phyloP scores from a whole-genome alignment of 1,284 basidiomycete genomes.

The Malassezia furfur region DNA sequence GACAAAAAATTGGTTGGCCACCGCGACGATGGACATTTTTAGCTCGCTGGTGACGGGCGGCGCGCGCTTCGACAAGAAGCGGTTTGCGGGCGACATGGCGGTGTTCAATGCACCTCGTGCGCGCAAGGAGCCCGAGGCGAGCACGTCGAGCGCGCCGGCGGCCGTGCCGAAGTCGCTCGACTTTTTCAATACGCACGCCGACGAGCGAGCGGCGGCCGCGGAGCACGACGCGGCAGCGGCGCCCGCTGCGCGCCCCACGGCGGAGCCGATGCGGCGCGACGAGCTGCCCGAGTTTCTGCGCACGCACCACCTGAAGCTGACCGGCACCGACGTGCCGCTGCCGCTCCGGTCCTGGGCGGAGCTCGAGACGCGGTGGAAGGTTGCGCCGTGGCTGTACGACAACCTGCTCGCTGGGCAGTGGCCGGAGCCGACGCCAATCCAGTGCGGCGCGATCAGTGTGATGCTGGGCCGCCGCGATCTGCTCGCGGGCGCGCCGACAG shows the following conservation, averaged over 20 bases:
- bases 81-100: constrained; percentile 63
- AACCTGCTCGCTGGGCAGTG: constrained; percentile 34
- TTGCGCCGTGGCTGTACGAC: constrained; percentile 25
- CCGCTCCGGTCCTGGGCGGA: constrained; percentile 45
- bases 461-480: constrained; percentile 41
- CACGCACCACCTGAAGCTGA: constrained; percentile 44
- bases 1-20: not conserved
- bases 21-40: constrained; percentile 45
- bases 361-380: constrained; percentile 28
- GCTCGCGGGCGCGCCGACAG: constrained; percentile 41
- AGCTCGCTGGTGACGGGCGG: constrained; percentile 34
- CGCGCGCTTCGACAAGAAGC: constrained; percentile 62
- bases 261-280: constrained; percentile 21
- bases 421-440: constrained; percentile 45
- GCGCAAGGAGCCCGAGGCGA: not conserved
- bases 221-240: not conserved
- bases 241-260: not conserved
- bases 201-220: constrained; percentile 11
- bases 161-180: constrained; percentile 33
- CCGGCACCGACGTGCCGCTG: constrained; percentile 49
- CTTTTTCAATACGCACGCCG: constrained; percentile 27
- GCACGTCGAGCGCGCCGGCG: constrained; percentile 9
- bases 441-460: constrained; percentile 47
- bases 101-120: constrained; percentile 53
- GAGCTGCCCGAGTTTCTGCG: constrained; percentile 36